phyloP scores from a whole-genome alignment of 768 basidiomycete species.

The Suillus ampliporus region DNA sequence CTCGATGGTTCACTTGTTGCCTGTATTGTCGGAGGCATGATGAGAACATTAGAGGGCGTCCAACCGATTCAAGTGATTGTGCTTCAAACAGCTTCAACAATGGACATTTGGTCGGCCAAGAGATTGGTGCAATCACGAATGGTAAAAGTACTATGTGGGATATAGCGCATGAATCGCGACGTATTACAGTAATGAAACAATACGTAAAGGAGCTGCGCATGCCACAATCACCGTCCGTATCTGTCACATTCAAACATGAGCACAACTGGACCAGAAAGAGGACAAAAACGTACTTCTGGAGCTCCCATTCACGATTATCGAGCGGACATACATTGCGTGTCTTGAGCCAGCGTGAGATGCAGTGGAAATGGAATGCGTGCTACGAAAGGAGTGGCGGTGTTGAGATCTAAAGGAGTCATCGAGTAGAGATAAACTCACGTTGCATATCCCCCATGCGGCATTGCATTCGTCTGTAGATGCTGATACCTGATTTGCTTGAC shows the following conservation, averaged over 20 bases:
- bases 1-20: background rate
- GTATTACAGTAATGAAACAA: slow-evolving; percentile 2
- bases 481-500: slow-evolving; percentile 98
- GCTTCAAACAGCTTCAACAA: background rate
- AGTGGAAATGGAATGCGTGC: slow-evolving; percentile 99
- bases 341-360: slow-evolving; percentile 99
- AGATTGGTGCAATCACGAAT: background rate
- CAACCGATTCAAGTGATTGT: background rate
- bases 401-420: background rate
- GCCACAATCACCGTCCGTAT: slow-evolving; percentile 5
- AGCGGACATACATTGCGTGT: slow-evolving; percentile 94
- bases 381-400: slow-evolving; percentile 32
- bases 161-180: slow-evolving; percentile 4
- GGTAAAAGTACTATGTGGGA: background rate
- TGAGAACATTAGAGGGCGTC: background rate
- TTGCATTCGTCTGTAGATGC: slow-evolving; percentile 97
- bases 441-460: slow-evolving; percentile 99
- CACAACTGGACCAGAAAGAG: too few species aligned
- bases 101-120: background rate
- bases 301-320: slow-evolving; percentile 96
- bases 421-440: slow-evolving; percentile 52
- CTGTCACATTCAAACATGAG: background rate
- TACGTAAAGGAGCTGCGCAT: background rate
- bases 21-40: background rate
- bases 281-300: slow-evolving; percentile 78